Evolutionary conservation across 176 grass and related monocot species (phyloP), one percentile per base, ranked within the genome.

Genomic region (Bromus sterilis): DNA sequence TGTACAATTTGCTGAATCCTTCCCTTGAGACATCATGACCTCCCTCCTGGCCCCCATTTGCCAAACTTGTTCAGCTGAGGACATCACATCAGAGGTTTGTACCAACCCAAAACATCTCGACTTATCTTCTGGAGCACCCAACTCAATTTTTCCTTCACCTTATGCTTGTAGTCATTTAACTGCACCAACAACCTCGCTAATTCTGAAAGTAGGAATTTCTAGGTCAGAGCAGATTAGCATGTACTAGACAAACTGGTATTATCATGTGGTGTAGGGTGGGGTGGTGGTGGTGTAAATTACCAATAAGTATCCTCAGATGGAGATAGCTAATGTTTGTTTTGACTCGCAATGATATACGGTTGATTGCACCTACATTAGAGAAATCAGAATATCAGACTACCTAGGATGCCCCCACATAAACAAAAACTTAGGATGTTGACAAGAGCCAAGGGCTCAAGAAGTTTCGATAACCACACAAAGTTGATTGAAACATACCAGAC

Each of bases 321-420:
- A 94, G 80, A 89, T 93, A 93, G 73, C 56, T 79, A 62, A 91
- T 51, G 66, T 79, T 82, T 86, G 83, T 82, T 84, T 66, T 94
- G 62, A 93, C 11, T 79, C n/a, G 76, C 44, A 75, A 81, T n/a
- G 87, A 36, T 4, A 68, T 51, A 32, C 35, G 15, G 14, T 41
- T 86, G 60, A 91, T 57, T 66, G 82, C 23, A 82, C 89, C 92
- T 93, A 68, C 66, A 86, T 76, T 48, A 40, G 11, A 14, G 42
- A 40, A 64, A 60, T 49, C 39, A 16, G 39, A 78, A 60, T 41
- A 81, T 55, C 15, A 9, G 3, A n/a, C n/a, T 41, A 76, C 62
- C 11, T 36, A 75, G 48, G 23, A 78, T 32, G 14, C 15, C 48
- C 48, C 48, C 2, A 7, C 48, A 21, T 21, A 20, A 53, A 53